Evolutionary conservation across 495 filamentous ascomycete genomes (phyloP), one percentile per base, ranked within the genome.

Genomic region (Neurospora sp.): DNA sequence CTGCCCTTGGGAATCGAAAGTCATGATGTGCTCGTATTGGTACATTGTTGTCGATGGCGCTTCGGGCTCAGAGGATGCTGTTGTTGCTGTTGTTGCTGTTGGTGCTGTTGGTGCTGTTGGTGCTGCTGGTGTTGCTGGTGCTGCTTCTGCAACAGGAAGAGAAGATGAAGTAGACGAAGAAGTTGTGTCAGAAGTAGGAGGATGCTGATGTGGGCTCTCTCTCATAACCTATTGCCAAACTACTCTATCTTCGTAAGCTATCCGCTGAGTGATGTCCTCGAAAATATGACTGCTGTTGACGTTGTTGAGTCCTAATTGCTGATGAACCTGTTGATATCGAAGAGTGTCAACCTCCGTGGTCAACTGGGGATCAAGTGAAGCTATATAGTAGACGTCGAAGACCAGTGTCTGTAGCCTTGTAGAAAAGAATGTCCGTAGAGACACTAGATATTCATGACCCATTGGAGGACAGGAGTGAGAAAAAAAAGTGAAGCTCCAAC

Each of bases 21-120:
- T 77, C 74, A 79, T 80, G 74, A 79, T 75, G 14, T 79, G 75
- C 45, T 80, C 79, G 76, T 81, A 78, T 17, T 35, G 53, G 76
- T 80, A 80, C 79, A 81, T 81, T 39, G 69, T 40, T 40, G 59
- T 37, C 40, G 12, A 39, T 27, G 22, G 70, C 16, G 16, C 70
- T 7, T 38, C 27, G 40, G 70, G 14, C 31, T 41, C 39, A 48
- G 70, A 14, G 35, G 72, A 40, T 41, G 42, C 20, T 16, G 70
- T 0, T 8, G 72, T n/a, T 69, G 70, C 0, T 27, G 72, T 1
- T 4, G 71, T 53, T 40, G 70, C 16, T 31, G 27, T 31, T 31
- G 27, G 0, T 31, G 27, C 27, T 31, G 72, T 1, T 40, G 70
- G 8, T 17, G 74, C 44, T 65, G 48, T 12, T 22, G 38, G 22